Conservation (phyloP, 2,329 filamentous ascomycete species). For the Trichoderma sp. region DNA sequence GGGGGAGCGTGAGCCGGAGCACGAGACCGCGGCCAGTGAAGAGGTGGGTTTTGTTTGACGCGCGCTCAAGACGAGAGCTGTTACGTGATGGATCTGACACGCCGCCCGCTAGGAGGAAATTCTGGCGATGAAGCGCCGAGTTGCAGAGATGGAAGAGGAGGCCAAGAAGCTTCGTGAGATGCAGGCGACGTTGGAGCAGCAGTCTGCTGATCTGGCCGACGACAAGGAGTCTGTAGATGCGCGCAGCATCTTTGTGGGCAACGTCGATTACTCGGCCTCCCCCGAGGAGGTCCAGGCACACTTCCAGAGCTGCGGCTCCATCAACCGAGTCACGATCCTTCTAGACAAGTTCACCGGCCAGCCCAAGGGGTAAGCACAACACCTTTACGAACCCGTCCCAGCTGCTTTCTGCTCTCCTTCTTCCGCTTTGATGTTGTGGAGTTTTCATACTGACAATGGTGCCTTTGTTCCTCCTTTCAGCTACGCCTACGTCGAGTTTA, state of each 20-base stretch:
- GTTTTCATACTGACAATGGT: neutral
- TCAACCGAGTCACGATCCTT: conserved; percentile 96
- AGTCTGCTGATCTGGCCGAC: conserved; percentile 77
- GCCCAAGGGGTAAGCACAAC: conserved; percentile 81
- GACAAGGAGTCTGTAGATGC: conserved; percentile 95
- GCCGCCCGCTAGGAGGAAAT: conserved; percentile 64
- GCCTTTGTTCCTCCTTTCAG: conserved; percentile 44
- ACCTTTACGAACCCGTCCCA: neutral
- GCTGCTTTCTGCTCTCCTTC: neutral
- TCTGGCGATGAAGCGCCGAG: conserved; percentile 78
- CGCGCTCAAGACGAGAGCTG: neutral
- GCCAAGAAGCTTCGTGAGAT: conserved; percentile 82
- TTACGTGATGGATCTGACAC: conserved; percentile 31
- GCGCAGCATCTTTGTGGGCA: conserved; percentile 96
- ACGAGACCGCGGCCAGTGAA: conserved; percentile 33
- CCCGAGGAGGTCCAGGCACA: conserved; percentile 96
- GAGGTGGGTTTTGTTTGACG: conserved; percentile 34
- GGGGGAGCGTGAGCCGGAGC: conserved; percentile 31
- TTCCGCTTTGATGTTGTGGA: neutral
- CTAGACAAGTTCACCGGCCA: conserved; percentile 98
- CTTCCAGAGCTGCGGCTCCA: conserved; percentile 94
- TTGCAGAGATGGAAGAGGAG: conserved; percentile 89
- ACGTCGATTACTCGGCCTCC: conserved; percentile 95
- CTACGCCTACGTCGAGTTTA: conserved; percentile 98
- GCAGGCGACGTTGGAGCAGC: conserved; percentile 81